Evolutionary conservation across 768 basidiomycete genomes (phyloP).

Genomic region (Stropharia rugosoannulata): DNA sequence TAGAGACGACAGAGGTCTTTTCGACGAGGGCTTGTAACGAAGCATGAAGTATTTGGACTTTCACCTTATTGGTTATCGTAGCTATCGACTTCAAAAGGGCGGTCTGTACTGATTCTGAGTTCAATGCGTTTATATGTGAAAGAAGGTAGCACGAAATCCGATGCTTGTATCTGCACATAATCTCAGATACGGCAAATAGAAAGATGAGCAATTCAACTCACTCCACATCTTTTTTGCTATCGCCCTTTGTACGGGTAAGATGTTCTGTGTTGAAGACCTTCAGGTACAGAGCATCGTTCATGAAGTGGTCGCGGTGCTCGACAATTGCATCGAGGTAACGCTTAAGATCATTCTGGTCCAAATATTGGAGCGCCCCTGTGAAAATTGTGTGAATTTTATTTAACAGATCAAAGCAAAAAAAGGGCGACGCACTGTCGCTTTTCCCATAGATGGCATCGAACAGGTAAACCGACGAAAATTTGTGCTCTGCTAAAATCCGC

Average conservation of each 20-base stretch:
- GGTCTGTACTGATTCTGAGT: slow-evolving; percentile 45
- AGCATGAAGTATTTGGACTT: slow-evolving; percentile 57
- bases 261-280: slow-evolving; percentile 60
- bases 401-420: slow-evolving; percentile 3
- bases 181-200: slow-evolving; percentile 1
- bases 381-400: not conserved
- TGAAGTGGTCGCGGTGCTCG: slow-evolving; percentile 51
- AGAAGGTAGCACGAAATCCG: slow-evolving; percentile 74
- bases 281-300: slow-evolving; percentile 59
- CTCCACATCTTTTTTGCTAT: slow-evolving; percentile 55
- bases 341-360: slow-evolving; percentile 62
- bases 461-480: slow-evolving; percentile 60
- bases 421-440: slow-evolving; percentile 44
- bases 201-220: slow-evolving; percentile 30
- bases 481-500: slow-evolving; percentile 36
- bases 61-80: slow-evolving; percentile 45
- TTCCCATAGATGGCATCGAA: slow-evolving; percentile 74
- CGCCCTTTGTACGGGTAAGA: slow-evolving; percentile 43
- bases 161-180: slow-evolving; percentile 56
- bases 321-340: slow-evolving; percentile 55
- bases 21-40: slow-evolving; percentile 43
- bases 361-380: slow-evolving; percentile 58
- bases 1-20: slow-evolving; percentile 9
- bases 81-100: slow-evolving; percentile 49
- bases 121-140: slow-evolving; percentile 72